phyloP scores from a whole-genome alignment of 371 early-diverging fungal species.

The Catenaria anguillulae region DNA sequence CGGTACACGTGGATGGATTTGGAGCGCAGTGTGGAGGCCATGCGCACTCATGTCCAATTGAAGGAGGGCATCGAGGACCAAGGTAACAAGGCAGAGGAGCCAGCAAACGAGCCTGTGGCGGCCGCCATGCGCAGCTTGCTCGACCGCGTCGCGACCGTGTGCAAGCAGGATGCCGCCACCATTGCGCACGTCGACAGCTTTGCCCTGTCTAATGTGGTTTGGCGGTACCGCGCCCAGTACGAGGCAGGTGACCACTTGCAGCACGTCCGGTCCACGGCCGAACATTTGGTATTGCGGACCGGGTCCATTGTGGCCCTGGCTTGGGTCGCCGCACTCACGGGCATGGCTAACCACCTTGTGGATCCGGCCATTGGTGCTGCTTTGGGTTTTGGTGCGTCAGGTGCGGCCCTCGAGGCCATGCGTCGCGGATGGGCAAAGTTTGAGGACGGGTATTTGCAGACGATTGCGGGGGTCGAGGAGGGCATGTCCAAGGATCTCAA shows the following conservation, averaged over 20 bases:
- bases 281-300: neutral
- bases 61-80: too few species aligned
- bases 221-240: neutral
- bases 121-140: neutral
- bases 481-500: neutral
- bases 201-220: neutral
- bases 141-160: too few species aligned
- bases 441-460: neutral
- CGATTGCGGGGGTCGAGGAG: neutral
- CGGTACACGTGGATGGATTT: neutral
- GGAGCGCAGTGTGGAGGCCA: neutral
- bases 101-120: neutral
- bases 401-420: neutral
- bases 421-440: neutral
- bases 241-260: neutral
- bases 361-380: neutral
- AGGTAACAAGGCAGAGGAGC: too few species aligned
- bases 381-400: neutral
- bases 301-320: neutral
- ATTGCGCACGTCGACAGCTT: neutral
- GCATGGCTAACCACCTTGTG: neutral
- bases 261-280: neutral
- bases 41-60: too few species aligned
- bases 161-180: neutral
- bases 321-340: neutral